phyloP scores from a whole-genome alignment of 108 stramenopile species.

The Fragilariopsis cylindrus region DNA sequence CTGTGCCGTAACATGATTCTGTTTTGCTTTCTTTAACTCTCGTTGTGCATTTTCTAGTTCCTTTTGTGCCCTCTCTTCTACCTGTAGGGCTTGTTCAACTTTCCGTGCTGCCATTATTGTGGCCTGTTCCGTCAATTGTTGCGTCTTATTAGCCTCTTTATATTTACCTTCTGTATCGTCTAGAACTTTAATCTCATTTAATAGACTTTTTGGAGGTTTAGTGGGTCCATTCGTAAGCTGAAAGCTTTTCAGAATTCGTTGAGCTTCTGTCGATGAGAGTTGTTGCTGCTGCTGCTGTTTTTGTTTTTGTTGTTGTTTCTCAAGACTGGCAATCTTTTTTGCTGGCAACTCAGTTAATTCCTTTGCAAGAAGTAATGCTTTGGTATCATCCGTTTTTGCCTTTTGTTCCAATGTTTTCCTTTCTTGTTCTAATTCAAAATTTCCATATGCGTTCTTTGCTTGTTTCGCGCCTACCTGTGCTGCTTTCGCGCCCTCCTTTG shows the following conservation, averaged over 20 bases:
- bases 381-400: not conserved
- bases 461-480: slow-evolving; percentile 1
- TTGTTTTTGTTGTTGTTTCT: not conserved
- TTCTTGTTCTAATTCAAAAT: slow-evolving; percentile 16
- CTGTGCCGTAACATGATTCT: not conserved
- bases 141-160: not conserved
- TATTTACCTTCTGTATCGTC: slow-evolving; percentile 5
- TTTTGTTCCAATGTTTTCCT: slow-evolving; percentile 20
- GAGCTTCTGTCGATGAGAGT: slow-evolving; percentile 4
- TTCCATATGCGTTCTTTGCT: not conserved
- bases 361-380: slow-evolving; percentile 12
- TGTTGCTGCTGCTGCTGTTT: not conserved
- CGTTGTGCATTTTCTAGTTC: slow-evolving; percentile 13
- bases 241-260: slow-evolving; percentile 4
- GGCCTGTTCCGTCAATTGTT: not conserved
- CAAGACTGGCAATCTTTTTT: not conserved
- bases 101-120: not conserved
- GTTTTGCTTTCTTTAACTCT: slow-evolving; percentile 12
- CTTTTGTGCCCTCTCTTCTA: slow-evolving; percentile 12
- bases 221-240: not conserved
- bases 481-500: not conserved
- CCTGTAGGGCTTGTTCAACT: slow-evolving; percentile 3
- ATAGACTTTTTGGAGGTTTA: not conserved
- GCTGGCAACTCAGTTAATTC: not conserved
- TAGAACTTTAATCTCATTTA: slow-evolving; percentile 1